Evolutionary conservation across 1,284 basidiomycete genomes (phyloP).

Genomic region (Xerocomus alliaceus): DNA sequence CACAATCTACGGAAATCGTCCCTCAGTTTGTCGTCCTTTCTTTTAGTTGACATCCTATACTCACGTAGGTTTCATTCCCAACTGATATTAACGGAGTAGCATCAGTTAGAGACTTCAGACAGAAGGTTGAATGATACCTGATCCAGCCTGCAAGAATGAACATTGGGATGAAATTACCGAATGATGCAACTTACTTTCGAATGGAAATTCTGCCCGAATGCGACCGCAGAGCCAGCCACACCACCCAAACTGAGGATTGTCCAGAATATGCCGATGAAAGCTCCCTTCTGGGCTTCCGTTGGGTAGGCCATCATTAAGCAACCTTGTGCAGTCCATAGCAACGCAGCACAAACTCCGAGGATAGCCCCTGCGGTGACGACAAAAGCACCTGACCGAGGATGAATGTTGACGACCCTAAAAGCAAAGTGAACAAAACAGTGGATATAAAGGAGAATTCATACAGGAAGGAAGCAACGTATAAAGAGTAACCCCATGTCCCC

Average conservation of each 20-base stretch:
- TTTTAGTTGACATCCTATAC: not conserved
- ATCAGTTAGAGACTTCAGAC: slow-evolving; percentile 8
- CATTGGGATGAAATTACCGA: not conserved
- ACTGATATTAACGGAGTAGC: slow-evolving; percentile 19
- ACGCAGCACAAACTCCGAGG: slow-evolving; percentile 67
- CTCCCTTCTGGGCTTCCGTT: slow-evolving; percentile 64
- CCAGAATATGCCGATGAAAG: slow-evolving; percentile 71
- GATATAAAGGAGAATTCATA: slow-evolving; percentile 26
- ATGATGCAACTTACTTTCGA: slow-evolving; percentile 39
- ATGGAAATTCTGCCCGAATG: slow-evolving; percentile 59
- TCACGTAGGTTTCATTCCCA: slow-evolving; percentile 43
- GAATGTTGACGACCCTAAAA: slow-evolving; percentile 52
- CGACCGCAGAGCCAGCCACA: slow-evolving; percentile 66
- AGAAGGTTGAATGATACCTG: slow-evolving; percentile 22
- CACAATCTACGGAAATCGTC: slow-evolving; percentile 30
- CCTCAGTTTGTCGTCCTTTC: not conserved
- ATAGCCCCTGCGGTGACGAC: slow-evolving; percentile 64
- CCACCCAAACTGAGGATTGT: slow-evolving; percentile 71
- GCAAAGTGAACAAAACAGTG: not conserved
- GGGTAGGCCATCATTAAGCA: slow-evolving; percentile 71
- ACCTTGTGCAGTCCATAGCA: slow-evolving; percentile 73
- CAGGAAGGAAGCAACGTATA: slow-evolving; percentile 64
- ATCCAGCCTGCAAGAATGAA: slow-evolving; percentile 20
- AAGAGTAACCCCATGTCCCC: slow-evolving; percentile 58
- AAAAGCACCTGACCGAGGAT: slow-evolving; percentile 50